phyloP scores from a whole-genome alignment of 2,329 filamentous ascomycete genomes.

The Coniochaeta sp. region DNA sequence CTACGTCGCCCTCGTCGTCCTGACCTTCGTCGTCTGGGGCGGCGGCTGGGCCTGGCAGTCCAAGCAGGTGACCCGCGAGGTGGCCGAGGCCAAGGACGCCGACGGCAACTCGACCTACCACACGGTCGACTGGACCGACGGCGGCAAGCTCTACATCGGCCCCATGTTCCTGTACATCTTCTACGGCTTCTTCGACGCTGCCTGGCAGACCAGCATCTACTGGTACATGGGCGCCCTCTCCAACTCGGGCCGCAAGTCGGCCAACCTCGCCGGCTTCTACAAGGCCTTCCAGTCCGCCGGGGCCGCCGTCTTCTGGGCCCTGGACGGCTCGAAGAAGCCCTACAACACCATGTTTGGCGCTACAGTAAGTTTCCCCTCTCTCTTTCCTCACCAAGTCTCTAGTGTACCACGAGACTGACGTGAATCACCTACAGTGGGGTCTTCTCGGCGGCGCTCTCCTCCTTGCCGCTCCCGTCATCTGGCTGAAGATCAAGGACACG shows the following conservation, averaged over 20 bases:
- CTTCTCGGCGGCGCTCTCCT: constrained; percentile 67
- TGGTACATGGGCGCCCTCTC: constrained; percentile 94
- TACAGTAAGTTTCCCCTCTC: constrained; percentile 28
- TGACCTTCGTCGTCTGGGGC: constrained; percentile 75
- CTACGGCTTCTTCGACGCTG: constrained; percentile 83
- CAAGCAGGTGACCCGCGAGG: constrained; percentile 44
- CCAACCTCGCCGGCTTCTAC: constrained; percentile 67
- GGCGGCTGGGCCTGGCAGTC: constrained; percentile 74
- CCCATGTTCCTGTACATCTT: constrained; percentile 88
- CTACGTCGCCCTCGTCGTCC: constrained; percentile 52
- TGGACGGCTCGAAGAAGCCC: constrained; percentile 55
- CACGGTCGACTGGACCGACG: constrained; percentile 56
- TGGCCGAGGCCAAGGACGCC: constrained; percentile 14
- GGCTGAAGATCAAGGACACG: constrained; percentile 73
- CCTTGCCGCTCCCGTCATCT: constrained; percentile 71
- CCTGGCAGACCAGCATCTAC: constrained; percentile 86
- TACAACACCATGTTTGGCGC: constrained; percentile 66
- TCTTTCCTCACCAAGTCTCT: not conserved
- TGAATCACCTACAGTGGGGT: constrained; percentile 59
- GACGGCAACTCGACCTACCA: constrained; percentile 10
- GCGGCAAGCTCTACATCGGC: constrained; percentile 54
- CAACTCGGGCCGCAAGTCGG: constrained; percentile 86
- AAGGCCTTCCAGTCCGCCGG: constrained; percentile 73
- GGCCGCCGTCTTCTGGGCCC: constrained; percentile 65
- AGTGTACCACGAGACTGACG: not conserved